Conservation (phyloP, 768 basidiomycete genomes). For the Suillus ampliporus region DNA sequence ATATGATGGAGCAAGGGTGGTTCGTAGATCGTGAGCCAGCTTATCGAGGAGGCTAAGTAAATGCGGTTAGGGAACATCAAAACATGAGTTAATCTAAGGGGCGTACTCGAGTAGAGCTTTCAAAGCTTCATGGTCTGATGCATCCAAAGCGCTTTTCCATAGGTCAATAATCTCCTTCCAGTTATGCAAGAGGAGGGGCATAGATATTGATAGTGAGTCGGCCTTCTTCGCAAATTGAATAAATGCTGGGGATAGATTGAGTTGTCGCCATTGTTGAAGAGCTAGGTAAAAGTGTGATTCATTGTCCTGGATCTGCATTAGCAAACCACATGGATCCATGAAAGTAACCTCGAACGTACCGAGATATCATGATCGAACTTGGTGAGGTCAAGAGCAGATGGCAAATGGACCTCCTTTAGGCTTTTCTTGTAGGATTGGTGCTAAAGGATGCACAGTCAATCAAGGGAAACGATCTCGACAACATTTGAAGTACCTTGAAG, state of each 20-base stretch:
- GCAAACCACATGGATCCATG: constrained; percentile 1
- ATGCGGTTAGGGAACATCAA: constrained; percentile 18
- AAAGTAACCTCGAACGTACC: constrained; percentile 34
- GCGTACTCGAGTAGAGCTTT: constrained; percentile 79
- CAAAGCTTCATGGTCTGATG: constrained; percentile 74
- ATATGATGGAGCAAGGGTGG: constrained; percentile 71
- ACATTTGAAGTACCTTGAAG: constrained; percentile 46
- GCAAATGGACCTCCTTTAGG: constrained; percentile 73
- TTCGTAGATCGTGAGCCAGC: constrained; percentile 80
- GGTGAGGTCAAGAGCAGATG: constrained; percentile 61
- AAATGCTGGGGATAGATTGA: constrained; percentile 81
- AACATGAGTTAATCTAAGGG: constrained; percentile 1
- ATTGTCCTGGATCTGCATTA: constrained; percentile 57
- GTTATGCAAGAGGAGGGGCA: constrained; percentile 83
- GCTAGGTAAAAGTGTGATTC: constrained; percentile 80
- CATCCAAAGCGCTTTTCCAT: constrained; percentile 65
- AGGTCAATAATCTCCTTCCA: constrained; percentile 69
- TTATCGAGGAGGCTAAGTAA: constrained; percentile 72
- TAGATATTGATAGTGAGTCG: constrained; percentile 67
- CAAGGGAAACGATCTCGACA: not conserved
- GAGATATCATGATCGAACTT: constrained; percentile 66
- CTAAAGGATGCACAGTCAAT: constrained; percentile 39
- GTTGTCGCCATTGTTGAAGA: constrained; percentile 76
- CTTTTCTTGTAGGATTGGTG: constrained; percentile 75
- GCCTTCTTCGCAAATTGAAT: constrained; percentile 68